Evolutionary conservation across 306 rosid genomes (phyloP), one percentile per base, ranked within the genome.

Genomic region (Lablab purpureus): DNA sequence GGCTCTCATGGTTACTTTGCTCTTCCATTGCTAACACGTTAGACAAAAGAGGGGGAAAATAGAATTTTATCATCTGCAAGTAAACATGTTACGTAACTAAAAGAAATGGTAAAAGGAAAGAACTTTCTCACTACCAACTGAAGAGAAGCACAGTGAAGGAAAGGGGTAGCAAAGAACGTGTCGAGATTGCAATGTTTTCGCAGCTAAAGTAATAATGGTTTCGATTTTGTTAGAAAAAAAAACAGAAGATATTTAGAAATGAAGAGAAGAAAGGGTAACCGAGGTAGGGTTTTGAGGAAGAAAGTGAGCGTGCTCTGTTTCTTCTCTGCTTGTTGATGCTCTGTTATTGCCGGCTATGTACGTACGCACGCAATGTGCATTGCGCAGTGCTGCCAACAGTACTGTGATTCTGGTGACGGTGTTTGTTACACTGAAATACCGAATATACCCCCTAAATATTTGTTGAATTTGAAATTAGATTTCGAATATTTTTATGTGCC

Each of bases 11-110:
- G 82, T 85, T 54, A 66, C 82, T 78, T 71, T 79, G 76, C 64
- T 81, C 92, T 77, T 91, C 97, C 98, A 94, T 94, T 4, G 9
- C 65, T 64, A 62, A 56, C 67, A 4, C 6, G 18, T 3, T 3
- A 5, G 30, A 43, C 45, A 45, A 15, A 69, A 47, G 27, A 1
- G 2, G 30, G 14, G 13, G 4, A 12, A 27, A 11, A 32, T 4
- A 30, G 21, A n/a, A 14, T 78, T 47, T 71, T 67, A 67, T 71
- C 10, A 47, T 47, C 54, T 71, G 45, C 21, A 15, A 28, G 46
- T 32, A 63, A 63, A 32, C 11, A 72, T 12, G 6, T 17, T n/a
- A 10, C 1, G 10, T 21, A 7, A 22, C 21, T 54, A 8, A 40
- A 18, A 73, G n/a, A 34, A 19, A 25, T 40, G 13, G 58, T 25